Conservation (phyloP, 441 rosid genomes). For the Bocquillonia castaneifolia region DNA sequence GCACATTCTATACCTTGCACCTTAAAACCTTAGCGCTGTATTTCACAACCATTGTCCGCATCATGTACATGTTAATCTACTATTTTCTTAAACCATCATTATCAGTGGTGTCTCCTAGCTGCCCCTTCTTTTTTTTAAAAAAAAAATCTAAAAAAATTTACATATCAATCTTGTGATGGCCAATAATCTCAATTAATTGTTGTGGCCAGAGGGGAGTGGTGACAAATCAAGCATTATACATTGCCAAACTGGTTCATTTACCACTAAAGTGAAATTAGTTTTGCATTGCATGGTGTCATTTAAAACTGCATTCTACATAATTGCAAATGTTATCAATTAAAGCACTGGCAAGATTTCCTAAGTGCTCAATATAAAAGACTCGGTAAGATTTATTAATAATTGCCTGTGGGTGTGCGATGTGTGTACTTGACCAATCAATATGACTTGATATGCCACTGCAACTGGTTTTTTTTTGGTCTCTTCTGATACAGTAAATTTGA, state of each 20-base stretch:
- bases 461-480: constrained; percentile 2
- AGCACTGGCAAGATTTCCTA: neutral
- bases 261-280: neutral
- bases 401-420: neutral
- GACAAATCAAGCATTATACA: neutral
- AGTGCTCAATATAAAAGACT: neutral
- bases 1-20: too few species aligned
- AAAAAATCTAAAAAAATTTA: too few species aligned
- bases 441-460: neutral
- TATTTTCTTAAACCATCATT: too few species aligned
- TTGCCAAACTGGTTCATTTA: neutral
- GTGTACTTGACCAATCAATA: neutral
- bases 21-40: too few species aligned
- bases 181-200: neutral
- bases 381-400: neutral
- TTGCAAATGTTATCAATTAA: neutral
- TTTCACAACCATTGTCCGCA: too few species aligned
- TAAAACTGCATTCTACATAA: neutral
- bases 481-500: neutral
- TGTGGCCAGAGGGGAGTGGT: neutral
- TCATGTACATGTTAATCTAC: too few species aligned
- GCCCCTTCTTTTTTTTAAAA: too few species aligned
- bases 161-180: neutral
- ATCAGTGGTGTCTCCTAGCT: neutral
- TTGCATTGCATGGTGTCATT: neutral